Conservation (phyloP, 768 basidiomycete genomes). For the Mycena epipterygia region DNA sequence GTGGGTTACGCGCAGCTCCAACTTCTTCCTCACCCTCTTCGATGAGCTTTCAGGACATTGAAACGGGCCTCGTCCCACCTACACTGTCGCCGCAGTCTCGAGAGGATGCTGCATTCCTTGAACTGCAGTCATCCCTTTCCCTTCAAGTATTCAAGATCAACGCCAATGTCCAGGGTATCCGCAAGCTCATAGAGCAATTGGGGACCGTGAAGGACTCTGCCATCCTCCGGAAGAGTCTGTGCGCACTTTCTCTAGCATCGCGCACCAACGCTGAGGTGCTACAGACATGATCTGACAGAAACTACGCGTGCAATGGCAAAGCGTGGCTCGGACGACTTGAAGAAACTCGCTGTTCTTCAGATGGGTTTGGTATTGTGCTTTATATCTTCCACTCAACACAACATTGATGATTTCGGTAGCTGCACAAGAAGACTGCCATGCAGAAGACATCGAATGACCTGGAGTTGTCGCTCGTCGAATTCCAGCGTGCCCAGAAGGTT, state of each 20-base stretch:
- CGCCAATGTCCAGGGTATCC: slow-evolving; percentile 94
- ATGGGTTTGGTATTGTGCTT: slow-evolving; percentile 62
- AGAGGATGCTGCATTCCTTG: slow-evolving; percentile 82
- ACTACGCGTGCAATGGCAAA: slow-evolving; percentile 97
- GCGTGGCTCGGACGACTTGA: slow-evolving; percentile 92
- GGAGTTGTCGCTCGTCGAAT: slow-evolving; percentile 88
- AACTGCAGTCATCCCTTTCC: slow-evolving; percentile 84
- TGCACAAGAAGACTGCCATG: slow-evolving; percentile 84
- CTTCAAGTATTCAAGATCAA: slow-evolving; percentile 99
- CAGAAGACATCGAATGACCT: slow-evolving; percentile 96
- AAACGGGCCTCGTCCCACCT: slow-evolving; percentile 58
- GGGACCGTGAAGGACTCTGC: slow-evolving; percentile 88
- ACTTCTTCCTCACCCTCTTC: not conserved
- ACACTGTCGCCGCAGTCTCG: slow-evolving; percentile 56
- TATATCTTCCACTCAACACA: not conserved
- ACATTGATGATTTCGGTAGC: slow-evolving; percentile 54
- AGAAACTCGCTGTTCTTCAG: slow-evolving; percentile 84
- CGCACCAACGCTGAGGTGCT: not conserved
- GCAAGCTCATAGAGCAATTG: slow-evolving; percentile 93
- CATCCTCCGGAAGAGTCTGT: slow-evolving; percentile 87
- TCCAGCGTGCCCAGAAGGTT: slow-evolving; percentile 91
- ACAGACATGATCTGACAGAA: slow-evolving; percentile 94
- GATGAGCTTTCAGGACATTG: slow-evolving; percentile 73
- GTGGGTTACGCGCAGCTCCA: not conserved
- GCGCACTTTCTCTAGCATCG: slow-evolving; percentile 45